Percentiles rank a stretch among this genome's conserved stretches.
Conservation (phyloP, 768 basidiomycete genomes). For the Suillus subaureus region DNA sequence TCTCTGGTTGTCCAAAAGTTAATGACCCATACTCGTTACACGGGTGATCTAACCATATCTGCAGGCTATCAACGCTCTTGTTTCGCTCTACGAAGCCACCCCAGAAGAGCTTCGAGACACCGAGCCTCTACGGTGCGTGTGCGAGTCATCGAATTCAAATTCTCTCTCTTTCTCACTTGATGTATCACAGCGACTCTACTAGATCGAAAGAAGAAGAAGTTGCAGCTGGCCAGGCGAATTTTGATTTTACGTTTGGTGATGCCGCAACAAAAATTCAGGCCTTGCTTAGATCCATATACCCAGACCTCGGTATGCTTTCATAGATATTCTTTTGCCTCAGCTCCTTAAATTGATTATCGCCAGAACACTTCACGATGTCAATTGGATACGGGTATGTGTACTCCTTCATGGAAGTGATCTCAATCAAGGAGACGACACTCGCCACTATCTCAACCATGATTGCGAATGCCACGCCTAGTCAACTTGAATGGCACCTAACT, state of each 20-base stretch:
- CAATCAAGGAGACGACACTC: conserved; percentile 58
- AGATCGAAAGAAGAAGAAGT: conserved; percentile 45
- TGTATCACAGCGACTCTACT: conserved; percentile 40
- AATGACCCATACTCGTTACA: background rate
- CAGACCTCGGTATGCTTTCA: conserved; percentile 59
- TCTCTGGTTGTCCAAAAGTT: conserved; percentile 64
- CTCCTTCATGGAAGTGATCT: conserved; percentile 47
- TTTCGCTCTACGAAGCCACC: conserved; percentile 51
- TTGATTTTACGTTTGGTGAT: conserved; percentile 56
- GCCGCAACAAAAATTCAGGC: conserved; percentile 49
- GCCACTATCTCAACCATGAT: conserved; percentile 61
- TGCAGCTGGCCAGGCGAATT: conserved; percentile 45
- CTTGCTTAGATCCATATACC: conserved; percentile 53
- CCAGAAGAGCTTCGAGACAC: conserved; percentile 55
- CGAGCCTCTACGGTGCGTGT: conserved; percentile 45
- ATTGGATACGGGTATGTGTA: conserved; percentile 63
- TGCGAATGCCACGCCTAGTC: conserved; percentile 59
- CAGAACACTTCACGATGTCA: conserved; percentile 56
- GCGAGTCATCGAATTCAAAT: background rate
- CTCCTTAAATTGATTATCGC: background rate
- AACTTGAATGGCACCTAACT: conserved; percentile 65
- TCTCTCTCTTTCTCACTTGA: background rate
- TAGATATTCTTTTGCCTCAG: background rate
- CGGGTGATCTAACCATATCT: conserved; percentile 1
- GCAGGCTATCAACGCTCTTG: conserved; percentile 62